A percentile compares a stretch with the other conserved stretches of the same genome.
Conservation (phyloP, 2,329 filamentous ascomycete genomes). For the Fusarium miscanthi region DNA sequence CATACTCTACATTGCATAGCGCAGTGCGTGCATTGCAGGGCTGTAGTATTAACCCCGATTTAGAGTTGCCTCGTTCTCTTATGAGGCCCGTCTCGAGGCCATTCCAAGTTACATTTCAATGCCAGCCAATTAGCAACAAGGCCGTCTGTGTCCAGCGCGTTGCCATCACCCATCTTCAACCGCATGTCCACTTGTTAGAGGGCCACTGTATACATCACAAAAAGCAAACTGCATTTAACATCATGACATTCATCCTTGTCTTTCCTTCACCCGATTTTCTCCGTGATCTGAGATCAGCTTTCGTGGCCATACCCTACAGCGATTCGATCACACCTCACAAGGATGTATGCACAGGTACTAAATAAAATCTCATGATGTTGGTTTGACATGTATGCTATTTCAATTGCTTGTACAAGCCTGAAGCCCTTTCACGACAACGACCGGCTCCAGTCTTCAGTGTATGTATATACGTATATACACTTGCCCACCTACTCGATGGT, state of each 20-base stretch:
- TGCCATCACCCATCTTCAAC: conserved; percentile 1
- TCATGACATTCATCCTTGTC: conserved; percentile 12
- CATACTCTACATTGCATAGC: conserved; percentile 16
- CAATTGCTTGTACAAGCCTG: neutral
- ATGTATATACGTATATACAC: conserved; percentile 5
- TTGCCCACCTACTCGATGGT: neutral
- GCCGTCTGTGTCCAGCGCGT: neutral
- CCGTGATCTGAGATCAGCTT: conserved; percentile 31
- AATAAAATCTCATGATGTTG: conserved; percentile 3
- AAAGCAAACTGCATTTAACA: conserved; percentile 1
- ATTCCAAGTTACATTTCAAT: neutral
- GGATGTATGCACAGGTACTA: neutral
- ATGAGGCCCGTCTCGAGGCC: conserved; percentile 6
- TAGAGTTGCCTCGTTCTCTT: neutral
- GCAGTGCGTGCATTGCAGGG: conserved; percentile 26
- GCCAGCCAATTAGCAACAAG: conserved; percentile 15
- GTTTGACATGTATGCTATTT: neutral
- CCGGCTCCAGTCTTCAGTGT: conserved; percentile 5
- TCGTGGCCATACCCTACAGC: conserved; percentile 29
- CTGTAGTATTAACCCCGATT: conserved; percentile 7
- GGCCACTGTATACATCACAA: neutral
- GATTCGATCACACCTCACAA: neutral
- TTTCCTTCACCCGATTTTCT: conserved; percentile 38
- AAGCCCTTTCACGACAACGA: neutral
- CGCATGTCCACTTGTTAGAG: conserved; percentile 5